These are phyloP conservation scores for Punica granatum DNA, from an alignment of 345 rosid species.

Conservation along the genomic window DNA sequence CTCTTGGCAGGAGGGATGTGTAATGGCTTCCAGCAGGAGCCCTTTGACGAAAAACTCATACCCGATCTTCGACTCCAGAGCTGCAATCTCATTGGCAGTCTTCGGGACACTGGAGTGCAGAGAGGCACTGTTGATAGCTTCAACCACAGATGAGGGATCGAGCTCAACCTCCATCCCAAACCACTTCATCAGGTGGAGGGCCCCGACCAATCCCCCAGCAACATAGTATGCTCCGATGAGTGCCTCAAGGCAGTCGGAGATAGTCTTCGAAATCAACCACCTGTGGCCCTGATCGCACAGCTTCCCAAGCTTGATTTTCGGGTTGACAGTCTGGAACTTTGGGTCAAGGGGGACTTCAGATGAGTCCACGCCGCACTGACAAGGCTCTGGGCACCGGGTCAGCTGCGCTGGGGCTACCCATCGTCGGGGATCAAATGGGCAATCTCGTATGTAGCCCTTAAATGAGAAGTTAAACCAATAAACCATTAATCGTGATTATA, in stretches of 20 bases:
- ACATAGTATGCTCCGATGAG: slow-evolving; percentile 72
- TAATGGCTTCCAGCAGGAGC: slow-evolving; percentile 73
- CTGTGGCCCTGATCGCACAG: slow-evolving; percentile 76
- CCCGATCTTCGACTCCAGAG: slow-evolving; percentile 55
- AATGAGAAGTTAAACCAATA: not conserved
- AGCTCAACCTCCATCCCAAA: slow-evolving; percentile 53
- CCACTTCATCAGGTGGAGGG: slow-evolving; percentile 74
- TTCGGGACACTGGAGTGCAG: slow-evolving; percentile 35
- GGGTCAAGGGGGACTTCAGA: slow-evolving; percentile 65
- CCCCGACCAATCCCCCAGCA: slow-evolving; percentile 57
- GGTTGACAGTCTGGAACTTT: slow-evolving; percentile 43
- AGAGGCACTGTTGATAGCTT: slow-evolving; percentile 45
- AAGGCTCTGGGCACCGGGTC: slow-evolving; percentile 42
- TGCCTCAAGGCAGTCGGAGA: slow-evolving; percentile 86
- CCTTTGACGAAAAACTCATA: slow-evolving; percentile 53
- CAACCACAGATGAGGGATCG: slow-evolving; percentile 29
- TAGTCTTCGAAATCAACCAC: slow-evolving; percentile 77
- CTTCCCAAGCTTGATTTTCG: slow-evolving; percentile 42
- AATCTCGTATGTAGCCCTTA: slow-evolving; percentile 67
- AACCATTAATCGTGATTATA: not conserved
- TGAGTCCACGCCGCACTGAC: slow-evolving; percentile 57
- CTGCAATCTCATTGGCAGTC: slow-evolving; percentile 27
- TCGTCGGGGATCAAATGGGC: slow-evolving; percentile 79
- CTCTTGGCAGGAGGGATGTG: slow-evolving; percentile 54
- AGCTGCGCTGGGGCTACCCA: slow-evolving; percentile 91